Evolutionary conservation across 371 early-diverging fungal genomes (phyloP).

Genomic region (Actinomortierella ambigua): DNA sequence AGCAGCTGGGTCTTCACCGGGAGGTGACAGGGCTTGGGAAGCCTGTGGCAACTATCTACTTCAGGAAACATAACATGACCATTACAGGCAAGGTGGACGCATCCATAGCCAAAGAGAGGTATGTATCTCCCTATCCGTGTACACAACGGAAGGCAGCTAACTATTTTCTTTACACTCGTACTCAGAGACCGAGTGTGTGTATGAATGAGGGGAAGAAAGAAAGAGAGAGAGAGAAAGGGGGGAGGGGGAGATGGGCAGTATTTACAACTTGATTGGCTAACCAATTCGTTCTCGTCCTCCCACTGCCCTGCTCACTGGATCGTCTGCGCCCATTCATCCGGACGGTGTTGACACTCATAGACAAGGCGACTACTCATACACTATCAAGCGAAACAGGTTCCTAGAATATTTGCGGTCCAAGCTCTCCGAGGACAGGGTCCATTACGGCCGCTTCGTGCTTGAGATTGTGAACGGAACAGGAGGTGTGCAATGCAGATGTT

Average conservation of each 20-base stretch:
- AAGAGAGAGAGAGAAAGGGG: too few relatives aligned
- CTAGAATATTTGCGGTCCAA: conserved; percentile 16
- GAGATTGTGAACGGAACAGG: conserved; percentile 25
- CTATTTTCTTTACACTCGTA: not conserved
- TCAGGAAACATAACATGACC: conserved; percentile 29
- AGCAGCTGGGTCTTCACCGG: conserved; percentile 27
- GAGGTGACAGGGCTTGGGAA: conserved; percentile 26
- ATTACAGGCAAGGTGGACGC: conserved; percentile 26
- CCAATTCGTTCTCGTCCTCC: not conserved
- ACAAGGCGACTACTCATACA: conserved; percentile 26
- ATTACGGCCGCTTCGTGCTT: conserved; percentile 26
- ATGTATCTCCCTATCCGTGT: not conserved
- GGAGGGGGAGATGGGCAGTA: too few relatives aligned
- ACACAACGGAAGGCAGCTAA: not conserved
- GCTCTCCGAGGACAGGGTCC: conserved; percentile 13
- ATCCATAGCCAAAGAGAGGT: conserved; percentile 27
- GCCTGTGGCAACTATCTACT: conserved; percentile 20
- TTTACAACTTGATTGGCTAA: too few relatives aligned
- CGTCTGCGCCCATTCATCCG: not conserved
- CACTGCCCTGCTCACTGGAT: not conserved
- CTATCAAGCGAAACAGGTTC: conserved; percentile 19
- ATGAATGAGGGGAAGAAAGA: too few relatives aligned
- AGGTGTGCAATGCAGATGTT: conserved; percentile 35
- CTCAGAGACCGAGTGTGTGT: too few relatives aligned
- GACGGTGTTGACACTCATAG: conserved; percentile 4